These are phyloP conservation scores for Avena insularis DNA, from an alignment of 176 grass and related monocot genomes.

Conservation along the genomic window DNA sequence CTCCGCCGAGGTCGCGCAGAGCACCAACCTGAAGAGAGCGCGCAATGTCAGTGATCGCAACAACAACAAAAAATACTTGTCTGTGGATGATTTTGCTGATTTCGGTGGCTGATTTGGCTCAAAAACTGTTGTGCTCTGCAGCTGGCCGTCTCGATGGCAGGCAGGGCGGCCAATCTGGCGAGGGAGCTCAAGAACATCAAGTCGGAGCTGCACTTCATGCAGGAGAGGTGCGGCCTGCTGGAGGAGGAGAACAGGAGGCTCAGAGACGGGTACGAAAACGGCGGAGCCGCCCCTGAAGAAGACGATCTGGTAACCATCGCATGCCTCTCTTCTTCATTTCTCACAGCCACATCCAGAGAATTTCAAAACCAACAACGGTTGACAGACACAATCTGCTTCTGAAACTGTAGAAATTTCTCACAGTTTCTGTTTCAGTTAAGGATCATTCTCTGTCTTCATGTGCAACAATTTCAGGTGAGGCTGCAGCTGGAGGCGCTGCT, in stretches of 20 bases:
- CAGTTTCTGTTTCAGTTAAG: neutral
- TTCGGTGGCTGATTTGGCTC: neutral
- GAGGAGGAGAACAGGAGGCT: constrained; percentile 92
- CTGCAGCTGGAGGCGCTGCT: constrained; percentile 88
- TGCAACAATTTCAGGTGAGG: constrained; percentile 56
- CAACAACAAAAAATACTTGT: no score
- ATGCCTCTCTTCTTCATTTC: neutral
- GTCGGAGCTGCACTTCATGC: constrained; percentile 82
- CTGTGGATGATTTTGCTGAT: neutral
- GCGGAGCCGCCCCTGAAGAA: constrained; percentile 62
- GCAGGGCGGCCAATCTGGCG: constrained; percentile 69
- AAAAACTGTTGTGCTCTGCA: constrained; percentile 36
- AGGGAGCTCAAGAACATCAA: constrained; percentile 90
- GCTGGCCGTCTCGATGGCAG: constrained; percentile 86
- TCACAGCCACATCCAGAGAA: neutral
- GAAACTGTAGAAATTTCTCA: neutral
- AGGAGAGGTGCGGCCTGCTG: constrained; percentile 77
- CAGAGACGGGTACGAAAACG: constrained; percentile 64
- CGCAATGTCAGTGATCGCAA: constrained; percentile 37
- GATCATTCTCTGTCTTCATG: neutral
- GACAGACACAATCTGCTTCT: neutral
- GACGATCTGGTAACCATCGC: constrained; percentile 80
- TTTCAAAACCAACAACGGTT: neutral
- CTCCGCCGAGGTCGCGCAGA: constrained; percentile 47
- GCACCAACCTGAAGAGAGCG: constrained; percentile 61